Evolutionary conservation across 352 stramenopile species (phyloP).

Genomic region (Globisporangium cederbergense): DNA sequence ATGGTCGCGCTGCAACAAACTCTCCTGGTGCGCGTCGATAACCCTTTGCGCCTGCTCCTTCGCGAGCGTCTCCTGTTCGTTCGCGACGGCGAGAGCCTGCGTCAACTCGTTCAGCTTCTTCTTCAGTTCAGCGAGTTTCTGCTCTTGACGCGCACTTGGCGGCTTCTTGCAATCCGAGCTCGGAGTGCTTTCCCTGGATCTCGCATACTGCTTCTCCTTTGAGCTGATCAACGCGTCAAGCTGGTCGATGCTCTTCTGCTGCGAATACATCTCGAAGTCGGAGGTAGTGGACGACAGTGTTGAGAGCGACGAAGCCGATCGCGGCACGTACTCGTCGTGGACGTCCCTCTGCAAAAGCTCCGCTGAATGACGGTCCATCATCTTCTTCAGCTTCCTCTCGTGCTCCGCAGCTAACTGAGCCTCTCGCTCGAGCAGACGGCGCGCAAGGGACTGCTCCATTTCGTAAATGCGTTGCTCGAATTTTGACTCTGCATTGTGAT

Average conservation of each 20-base stretch:
- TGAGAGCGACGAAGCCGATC: conserved; percentile 24
- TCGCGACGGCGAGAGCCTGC: conserved; percentile 54
- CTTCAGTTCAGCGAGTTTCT: conserved; percentile 35
- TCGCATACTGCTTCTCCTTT: conserved; percentile 29
- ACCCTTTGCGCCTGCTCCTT: conserved; percentile 45
- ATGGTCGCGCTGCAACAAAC: conserved; percentile 39
- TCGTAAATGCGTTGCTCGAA: conserved; percentile 25
- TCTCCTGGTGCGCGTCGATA: conserved; percentile 29
- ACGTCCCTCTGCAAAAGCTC: conserved; percentile 32
- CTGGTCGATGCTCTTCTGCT: conserved; percentile 35
- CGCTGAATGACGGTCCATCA: conserved; percentile 38
- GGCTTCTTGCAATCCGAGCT: conserved; percentile 24
- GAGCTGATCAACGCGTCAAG: conserved; percentile 35
- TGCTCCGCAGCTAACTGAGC: conserved; percentile 33
- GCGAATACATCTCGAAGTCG: not conserved
- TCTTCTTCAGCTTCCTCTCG: conserved; percentile 28
- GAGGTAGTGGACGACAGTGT: conserved; percentile 10
- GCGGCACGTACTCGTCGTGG: conserved; percentile 4
- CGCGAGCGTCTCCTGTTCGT: conserved; percentile 72
- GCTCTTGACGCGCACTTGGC: conserved; percentile 33
- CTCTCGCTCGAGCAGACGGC: conserved; percentile 32
- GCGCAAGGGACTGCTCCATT: conserved; percentile 30
- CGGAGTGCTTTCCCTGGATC: conserved; percentile 16
- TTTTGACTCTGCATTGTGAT: conserved; percentile 7
- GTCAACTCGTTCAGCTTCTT: conserved; percentile 34